A percentile compares a stretch with the other conserved stretches of the same genome.
Evolutionary conservation across 805 yeast species (phyloP).

Genomic region (Schizosaccharomyces cryophilus): DNA sequence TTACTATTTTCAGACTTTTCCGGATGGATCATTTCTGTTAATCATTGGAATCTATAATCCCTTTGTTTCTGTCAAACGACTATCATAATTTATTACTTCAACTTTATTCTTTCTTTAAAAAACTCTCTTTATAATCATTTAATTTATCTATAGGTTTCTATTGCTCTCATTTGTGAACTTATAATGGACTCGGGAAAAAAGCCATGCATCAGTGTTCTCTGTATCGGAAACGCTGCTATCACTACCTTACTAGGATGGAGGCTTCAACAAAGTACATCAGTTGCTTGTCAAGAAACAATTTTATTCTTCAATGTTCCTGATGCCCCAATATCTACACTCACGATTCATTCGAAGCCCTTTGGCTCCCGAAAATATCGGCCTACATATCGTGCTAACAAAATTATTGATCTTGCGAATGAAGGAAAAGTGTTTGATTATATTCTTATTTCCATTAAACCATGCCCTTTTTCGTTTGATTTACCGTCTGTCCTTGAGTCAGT

Average conservation of each 20-base stretch:
- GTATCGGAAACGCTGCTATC: background rate
- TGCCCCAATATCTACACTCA: background rate
- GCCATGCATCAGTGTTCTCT: background rate
- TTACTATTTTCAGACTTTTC: no score
- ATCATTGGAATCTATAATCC: no score
- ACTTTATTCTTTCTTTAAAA: no score
- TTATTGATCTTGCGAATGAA: background rate
- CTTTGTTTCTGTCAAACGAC: no score
- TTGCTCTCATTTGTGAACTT: no score
- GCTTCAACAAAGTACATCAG: background rate
- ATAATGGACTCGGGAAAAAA: background rate
- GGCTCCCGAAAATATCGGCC: background rate
- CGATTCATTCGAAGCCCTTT: background rate
- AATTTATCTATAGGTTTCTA: no score
- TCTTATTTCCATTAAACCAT: constrained; percentile 36
- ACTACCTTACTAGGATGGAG: background rate
- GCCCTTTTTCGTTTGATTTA: constrained; percentile 34
- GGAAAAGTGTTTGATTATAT: constrained; percentile 25
- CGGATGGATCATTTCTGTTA: no score
- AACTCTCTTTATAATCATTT: no score
- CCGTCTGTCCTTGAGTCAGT: constrained; percentile 30
- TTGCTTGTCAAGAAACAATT: background rate
- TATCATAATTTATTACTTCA: no score
- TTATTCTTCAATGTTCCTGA: background rate
- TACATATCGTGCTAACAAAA: no score